Evolutionary conservation across 495 filamentous ascomycete genomes (phyloP), one percentile per base, ranked within the genome.

Genomic region (Aspergillus asperescens): DNA sequence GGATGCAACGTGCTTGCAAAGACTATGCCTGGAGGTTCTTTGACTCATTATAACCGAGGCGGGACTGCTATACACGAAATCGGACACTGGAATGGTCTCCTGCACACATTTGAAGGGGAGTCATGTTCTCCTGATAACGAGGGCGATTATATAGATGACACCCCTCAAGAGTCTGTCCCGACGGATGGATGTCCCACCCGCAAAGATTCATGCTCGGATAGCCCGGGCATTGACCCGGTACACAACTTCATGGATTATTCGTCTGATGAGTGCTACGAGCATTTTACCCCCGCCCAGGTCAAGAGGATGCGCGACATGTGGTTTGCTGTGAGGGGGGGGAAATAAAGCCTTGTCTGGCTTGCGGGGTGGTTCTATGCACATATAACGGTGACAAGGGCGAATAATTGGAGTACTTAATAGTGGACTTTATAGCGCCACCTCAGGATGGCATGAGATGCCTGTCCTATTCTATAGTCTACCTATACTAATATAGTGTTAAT

Each of bases 191-290:
- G 79, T 50, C 77, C 77, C 10, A 50, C 56, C 7, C 58, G 52
- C 0, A 74, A 74, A 48, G 66, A 81, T 57, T 78, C 70, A 12
- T 82, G 79, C 55, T 72, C 74, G 1, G 58, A 64, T 48, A 58
- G 47, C 1, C 65, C 71, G n/a, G 75, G 75, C 0, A 10, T 67
- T 25, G 79, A 81, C 62, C 65, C 71, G 5, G 69, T 82, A 15
- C 65, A 72, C 28, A 77, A 81, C 51, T 82, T 73, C 48, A 81
- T 81, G 77, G 77, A 81, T 54, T 81, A 81, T 57, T 74, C 71
- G 3, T 76, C 69, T 29, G 77, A 81, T 64, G 76, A 66, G 15
- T 81, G 77, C 45, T 80, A 80, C 55, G 73, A 71, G 44, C 59
- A 45, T 1, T 80, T 80, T 37, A 75, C 74, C 0, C 54, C 64